Conservation (phyloP, 768 basidiomycete genomes). For the Kwoniella europaea region DNA sequence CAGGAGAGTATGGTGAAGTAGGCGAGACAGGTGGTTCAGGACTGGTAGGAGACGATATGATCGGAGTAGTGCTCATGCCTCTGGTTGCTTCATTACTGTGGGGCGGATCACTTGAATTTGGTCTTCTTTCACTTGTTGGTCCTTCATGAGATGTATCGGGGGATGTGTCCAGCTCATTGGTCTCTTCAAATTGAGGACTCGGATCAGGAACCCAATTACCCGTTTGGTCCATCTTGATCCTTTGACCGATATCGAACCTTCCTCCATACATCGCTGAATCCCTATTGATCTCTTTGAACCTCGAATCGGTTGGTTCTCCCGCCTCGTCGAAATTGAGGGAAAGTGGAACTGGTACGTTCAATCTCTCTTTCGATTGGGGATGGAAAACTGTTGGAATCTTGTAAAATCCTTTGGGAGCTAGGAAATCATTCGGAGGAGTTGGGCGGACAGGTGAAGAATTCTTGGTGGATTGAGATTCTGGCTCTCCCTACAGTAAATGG, state of each 20-base stretch:
- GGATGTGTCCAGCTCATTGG: neutral
- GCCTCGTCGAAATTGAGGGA: neutral
- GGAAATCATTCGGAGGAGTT: constrained; percentile 15
- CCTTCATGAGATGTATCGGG: neutral
- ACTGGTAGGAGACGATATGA: neutral
- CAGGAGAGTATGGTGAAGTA: neutral
- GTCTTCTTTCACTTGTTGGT: neutral
- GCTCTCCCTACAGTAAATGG: neutral
- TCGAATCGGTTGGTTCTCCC: constrained; percentile 56
- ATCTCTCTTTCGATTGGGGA: constrained; percentile 5
- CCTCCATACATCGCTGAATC: constrained; percentile 60
- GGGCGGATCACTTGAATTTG: neutral
- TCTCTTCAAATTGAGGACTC: constrained; percentile 18
- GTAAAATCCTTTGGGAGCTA: constrained; percentile 12
- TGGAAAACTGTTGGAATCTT: constrained; percentile 3
- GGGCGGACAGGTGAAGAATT: constrained; percentile 13
- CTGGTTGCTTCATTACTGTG: neutral
- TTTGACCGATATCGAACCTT: constrained; percentile 63
- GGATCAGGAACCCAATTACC: constrained; percentile 63
- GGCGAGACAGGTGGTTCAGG: neutral
- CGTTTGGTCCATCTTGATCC: constrained; percentile 65
- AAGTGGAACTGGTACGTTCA: neutral
- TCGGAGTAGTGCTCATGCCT: neutral
- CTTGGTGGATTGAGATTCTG: neutral
- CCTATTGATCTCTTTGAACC: constrained; percentile 74